Percentiles rank a stretch among this genome's conserved stretches.
Conservation (phyloP, 2,329 filamentous ascomycete genomes). For the Aspergillus flavus region DNA sequence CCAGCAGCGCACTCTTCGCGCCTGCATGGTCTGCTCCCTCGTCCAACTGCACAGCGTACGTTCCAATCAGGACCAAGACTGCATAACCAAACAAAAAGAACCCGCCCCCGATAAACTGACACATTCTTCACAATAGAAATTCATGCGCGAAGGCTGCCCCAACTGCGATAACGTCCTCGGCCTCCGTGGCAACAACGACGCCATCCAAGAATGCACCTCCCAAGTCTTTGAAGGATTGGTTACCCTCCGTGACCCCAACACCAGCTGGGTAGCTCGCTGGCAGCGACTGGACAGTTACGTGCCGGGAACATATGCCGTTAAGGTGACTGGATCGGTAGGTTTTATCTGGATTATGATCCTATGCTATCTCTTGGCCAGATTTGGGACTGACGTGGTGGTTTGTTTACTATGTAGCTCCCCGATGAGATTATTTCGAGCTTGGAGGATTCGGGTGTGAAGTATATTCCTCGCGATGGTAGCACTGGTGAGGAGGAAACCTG, state of each 20-base stretch:
- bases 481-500: slow-evolving; percentile 48
- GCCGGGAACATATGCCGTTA: slow-evolving; percentile 87
- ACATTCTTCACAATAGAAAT: slow-evolving; percentile 61
- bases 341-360: neutral
- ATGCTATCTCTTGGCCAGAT: neutral
- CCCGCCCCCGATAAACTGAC: slow-evolving; percentile 1
- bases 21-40: slow-evolving; percentile 98
- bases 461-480: slow-evolving; percentile 60
- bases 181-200: slow-evolving; percentile 75
- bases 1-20: slow-evolving; percentile 84
- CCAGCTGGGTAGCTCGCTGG: slow-evolving; percentile 96
- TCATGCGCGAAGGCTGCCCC: slow-evolving; percentile 84
- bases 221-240: slow-evolving; percentile 95
- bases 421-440: slow-evolving; percentile 59
- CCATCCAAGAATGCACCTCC: slow-evolving; percentile 89
- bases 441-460: slow-evolving; percentile 63
- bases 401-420: slow-evolving; percentile 46
- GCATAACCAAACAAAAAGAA: neutral
- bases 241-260: slow-evolving; percentile 76
- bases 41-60: slow-evolving; percentile 78
- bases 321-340: slow-evolving; percentile 78
- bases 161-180: slow-evolving; percentile 95
- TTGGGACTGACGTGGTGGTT: neutral
- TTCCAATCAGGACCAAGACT: slow-evolving; percentile 11
- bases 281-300: slow-evolving; percentile 89